Percentiles rank a stretch among this genome's conserved stretches.
Evolutionary conservation across 768 basidiomycete genomes (phyloP).

Genomic region (Hydnomerulius pinastri): DNA sequence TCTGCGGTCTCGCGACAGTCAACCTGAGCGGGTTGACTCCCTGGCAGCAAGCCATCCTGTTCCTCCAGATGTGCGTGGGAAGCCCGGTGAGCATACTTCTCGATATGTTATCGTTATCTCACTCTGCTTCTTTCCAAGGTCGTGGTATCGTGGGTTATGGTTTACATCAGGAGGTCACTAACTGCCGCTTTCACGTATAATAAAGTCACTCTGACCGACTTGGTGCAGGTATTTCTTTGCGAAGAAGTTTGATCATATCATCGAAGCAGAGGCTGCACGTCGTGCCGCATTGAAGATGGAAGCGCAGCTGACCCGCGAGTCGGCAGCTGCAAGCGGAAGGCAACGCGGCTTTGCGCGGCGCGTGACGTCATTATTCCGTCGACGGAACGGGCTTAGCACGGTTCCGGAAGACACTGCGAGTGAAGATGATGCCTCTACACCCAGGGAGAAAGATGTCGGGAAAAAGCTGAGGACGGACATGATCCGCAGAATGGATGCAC

Average conservation of each 20-base stretch:
- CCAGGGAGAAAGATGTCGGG: constrained; percentile 25
- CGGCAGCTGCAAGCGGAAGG: constrained; percentile 16
- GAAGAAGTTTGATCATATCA: constrained; percentile 60
- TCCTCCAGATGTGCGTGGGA: constrained; percentile 78
- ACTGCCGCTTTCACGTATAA: not conserved
- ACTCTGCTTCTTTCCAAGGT: constrained; percentile 45
- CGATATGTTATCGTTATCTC: not conserved
- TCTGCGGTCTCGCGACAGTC: constrained; percentile 73
- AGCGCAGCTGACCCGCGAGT: constrained; percentile 20
- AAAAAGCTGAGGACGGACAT: constrained; percentile 61
- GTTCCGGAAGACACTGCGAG: constrained; percentile 23
- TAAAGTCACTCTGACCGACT: not conserved
- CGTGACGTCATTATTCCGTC: constrained; percentile 35
- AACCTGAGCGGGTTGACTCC: constrained; percentile 67
- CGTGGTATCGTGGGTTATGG: constrained; percentile 80
- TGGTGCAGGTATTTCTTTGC: constrained; percentile 66
- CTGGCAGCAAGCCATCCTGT: constrained; percentile 71
- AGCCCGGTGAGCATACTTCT: constrained; percentile 57
- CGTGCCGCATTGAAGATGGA: constrained; percentile 23
- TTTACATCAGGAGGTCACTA: constrained; percentile 69
- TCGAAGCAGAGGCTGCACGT: constrained; percentile 44
- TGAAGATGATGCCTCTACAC: constrained; percentile 16
- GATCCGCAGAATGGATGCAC: constrained; percentile 73
- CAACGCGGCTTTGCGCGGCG: constrained; percentile 26
- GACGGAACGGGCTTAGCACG: constrained; percentile 26